Base-by-base conservation (phyloP, 2,329 filamentous ascomycete species). In the Fusarium equiseti region DNA sequence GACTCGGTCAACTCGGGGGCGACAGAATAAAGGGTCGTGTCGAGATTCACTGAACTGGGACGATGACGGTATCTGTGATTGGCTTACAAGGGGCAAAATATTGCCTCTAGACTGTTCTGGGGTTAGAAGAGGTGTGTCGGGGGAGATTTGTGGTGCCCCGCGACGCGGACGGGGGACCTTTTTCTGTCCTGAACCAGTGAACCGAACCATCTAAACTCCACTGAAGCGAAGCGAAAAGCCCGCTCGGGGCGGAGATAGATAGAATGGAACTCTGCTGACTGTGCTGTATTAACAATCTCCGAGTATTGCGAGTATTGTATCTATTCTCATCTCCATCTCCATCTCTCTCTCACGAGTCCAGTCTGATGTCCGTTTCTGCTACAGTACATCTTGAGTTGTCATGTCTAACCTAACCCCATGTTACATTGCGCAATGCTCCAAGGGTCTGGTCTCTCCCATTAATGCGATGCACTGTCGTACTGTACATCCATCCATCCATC, bases 1-100 rank as follows among this genome's bases (percentile, higher is more conserved):
- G 60, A 71, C 69, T 45, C 69, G 45, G 44, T 4, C 18, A 22
- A 42, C 29, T 24, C 32, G 32, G 49, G 42, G 68, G 43, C 35
- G 69, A 72, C 69, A 72, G 63, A 71, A 71, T 69, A 72, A 72
- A 45, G n/a, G 50, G 54, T 64, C 26, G 31, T 43, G 29, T 53
- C 45, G 42, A 48, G 16, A 20, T 22, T 16, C 42, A 44, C 18
- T 42, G 32, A 42, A 29, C 44, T 65, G 62, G 60, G 44, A 38
- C 43, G 54, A 68, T 55, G 52, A 35, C 35, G 43, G 27, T 35
- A 10, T 16, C 27, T 49, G 18, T 71, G 63, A 70, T 70, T 70
- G 67, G 67, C 8, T 35, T 29, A 24, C 11, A 4, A 24, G 5
- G 20, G 7, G 3, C 3, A 2, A 6, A 9, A 52, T 58, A 68